These are phyloP conservation scores for Rosa hybrid DNA, from an alignment of 331 rosid genomes.

Conservation along the genomic window DNA sequence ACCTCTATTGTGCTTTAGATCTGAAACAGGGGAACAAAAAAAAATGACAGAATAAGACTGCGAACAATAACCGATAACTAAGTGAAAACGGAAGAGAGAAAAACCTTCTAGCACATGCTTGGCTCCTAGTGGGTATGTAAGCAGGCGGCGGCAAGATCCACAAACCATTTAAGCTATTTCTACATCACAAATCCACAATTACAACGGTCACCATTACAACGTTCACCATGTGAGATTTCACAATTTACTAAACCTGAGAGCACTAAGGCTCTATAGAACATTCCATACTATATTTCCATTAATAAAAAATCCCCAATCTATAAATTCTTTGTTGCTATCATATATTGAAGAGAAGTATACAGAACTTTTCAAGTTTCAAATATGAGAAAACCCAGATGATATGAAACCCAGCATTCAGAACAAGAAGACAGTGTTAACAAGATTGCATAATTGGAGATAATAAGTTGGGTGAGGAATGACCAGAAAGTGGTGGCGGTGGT, in stretches of 20 bases:
- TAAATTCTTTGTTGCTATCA: too few relatives aligned
- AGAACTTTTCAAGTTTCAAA: neutral
- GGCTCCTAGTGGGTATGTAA: conserved; percentile 71
- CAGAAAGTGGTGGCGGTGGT: conserved; percentile 25
- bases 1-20: too few relatives aligned
- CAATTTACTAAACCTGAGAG: conserved; percentile 7
- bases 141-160: conserved; percentile 79
- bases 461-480: conserved; percentile 24
- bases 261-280: neutral
- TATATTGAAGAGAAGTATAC: too few relatives aligned
- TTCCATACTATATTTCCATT: neutral
- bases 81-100: conserved; percentile 20
- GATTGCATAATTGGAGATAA: neutral
- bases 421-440: neutral
- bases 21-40: neutral
- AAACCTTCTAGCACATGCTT: conserved; percentile 77
- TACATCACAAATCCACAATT: conserved; percentile 30
- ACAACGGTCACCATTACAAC: neutral
- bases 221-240: conserved; percentile 4
- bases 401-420: neutral
- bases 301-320: too few relatives aligned
- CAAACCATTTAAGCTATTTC: conserved; percentile 90
- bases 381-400: neutral
- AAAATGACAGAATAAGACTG: neutral
- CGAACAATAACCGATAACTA: neutral